Conservation (phyloP, 106 monocot species). For the Phalaenopsis equestris region DNA sequence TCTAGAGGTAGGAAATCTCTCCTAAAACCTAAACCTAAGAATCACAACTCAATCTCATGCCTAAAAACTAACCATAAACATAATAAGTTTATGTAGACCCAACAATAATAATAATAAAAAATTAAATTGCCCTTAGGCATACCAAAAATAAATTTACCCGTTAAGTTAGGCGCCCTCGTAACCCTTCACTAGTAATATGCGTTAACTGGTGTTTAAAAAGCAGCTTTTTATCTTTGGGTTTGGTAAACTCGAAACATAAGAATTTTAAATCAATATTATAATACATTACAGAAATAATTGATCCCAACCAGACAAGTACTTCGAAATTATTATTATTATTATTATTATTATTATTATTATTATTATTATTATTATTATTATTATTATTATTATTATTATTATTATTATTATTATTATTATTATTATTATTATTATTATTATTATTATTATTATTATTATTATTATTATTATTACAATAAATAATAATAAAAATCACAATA, state of each 20-base stretch:
- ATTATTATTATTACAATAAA: background rate
- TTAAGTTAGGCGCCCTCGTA: too few relatives aligned
- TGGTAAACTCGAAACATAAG: background rate
- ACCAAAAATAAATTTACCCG: too few relatives aligned
- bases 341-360: too few relatives aligned
- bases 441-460: too few relatives aligned
- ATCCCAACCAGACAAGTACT: background rate
- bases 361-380: background rate
- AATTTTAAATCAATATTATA: background rate
- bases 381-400: background rate
- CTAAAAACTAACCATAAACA: too few relatives aligned
- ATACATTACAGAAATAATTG: background rate
- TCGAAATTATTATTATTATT: background rate
- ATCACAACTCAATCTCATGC: too few relatives aligned
- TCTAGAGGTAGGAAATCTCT: too few relatives aligned
- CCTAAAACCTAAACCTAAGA: too few relatives aligned
- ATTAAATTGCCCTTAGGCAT: too few relatives aligned
- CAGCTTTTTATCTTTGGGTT: background rate
- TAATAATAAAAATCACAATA: background rate
- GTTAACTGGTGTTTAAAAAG: background rate
- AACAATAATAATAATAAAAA: too few relatives aligned
- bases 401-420: background rate
- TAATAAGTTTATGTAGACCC: too few relatives aligned
- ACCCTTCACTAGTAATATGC: background rate
- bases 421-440: background rate